Percentiles rank a stretch among this genome's conserved stretches.
Conservation (phyloP, 805 yeast species). For the Kuraishia capsulata region DNA sequence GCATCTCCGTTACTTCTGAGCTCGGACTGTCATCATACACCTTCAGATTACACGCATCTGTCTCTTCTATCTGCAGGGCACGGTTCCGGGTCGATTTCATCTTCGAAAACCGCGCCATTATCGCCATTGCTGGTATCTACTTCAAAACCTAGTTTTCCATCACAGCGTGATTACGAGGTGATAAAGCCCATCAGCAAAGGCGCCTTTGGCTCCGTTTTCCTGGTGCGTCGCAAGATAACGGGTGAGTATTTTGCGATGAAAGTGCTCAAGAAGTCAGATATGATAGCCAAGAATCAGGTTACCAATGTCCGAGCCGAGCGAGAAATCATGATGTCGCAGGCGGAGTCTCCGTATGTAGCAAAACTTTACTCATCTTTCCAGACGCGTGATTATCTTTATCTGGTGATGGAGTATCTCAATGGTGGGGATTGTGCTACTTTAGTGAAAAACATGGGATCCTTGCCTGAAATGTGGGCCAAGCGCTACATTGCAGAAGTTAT, state of each 20-base stretch:
- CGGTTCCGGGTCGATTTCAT: neutral
- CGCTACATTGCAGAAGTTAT: constrained; percentile 85
- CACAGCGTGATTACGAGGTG: constrained; percentile 82
- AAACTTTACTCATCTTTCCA: constrained; percentile 84
- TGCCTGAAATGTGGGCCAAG: constrained; percentile 82
- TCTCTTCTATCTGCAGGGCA: neutral
- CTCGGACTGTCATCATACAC: constrained; percentile 22
- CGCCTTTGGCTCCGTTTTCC: constrained; percentile 92
- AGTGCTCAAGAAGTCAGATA: constrained; percentile 83
- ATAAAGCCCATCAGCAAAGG: constrained; percentile 93
- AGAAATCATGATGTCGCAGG: constrained; percentile 96
- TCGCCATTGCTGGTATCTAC: constrained; percentile 74
- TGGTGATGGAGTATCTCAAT: constrained; percentile 93
- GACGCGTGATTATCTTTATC: constrained; percentile 72
- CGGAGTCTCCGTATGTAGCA: constrained; percentile 90
- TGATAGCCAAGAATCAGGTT: constrained; percentile 96
- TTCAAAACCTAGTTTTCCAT: constrained; percentile 51
- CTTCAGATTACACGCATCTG: neutral
- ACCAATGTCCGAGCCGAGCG: constrained; percentile 91
- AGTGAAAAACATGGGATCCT: constrained; percentile 68
- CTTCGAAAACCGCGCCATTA: constrained; percentile 46
- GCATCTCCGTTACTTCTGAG: constrained; percentile 51
- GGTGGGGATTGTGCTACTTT: constrained; percentile 95
- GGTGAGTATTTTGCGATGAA: constrained; percentile 96
- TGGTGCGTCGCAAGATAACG: constrained; percentile 74